Evolutionary conservation across 805 yeast genomes (phyloP), one percentile per base, ranked within the genome.

Genomic region (Debaryomyces castellii): DNA sequence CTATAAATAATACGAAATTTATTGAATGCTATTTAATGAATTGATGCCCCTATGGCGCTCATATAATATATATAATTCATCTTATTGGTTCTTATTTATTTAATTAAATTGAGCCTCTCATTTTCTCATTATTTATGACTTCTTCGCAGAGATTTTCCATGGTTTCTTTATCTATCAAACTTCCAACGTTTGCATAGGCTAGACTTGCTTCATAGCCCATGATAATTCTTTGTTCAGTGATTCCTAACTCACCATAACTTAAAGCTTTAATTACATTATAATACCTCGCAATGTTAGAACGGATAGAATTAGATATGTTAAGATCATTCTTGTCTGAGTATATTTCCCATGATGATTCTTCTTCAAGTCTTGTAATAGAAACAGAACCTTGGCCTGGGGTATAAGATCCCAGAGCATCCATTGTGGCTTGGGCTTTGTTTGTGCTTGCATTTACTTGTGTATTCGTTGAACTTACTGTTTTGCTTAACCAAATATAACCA

Each of bases 301-400:
- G 80, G 14, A 81, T 74, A 14, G 78, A 71, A 23, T 74, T 66
- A 5, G 87, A 70, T 17, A 94, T 83, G n/a, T 66, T 57, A 17
- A 69, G 67, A 51, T 89, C 96, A 61, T 94, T 95, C 48, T 79
- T 78, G 66, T 95, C 98, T 43, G 92, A 83, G 69, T 94, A 94
- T 34, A 94, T 92, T 61, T 91, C 96, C 94, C 95, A 85, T 1
- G 97, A 86, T 23, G 95, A 85, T 59, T 91, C 97, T 63, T 88
- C 94, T 62, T 91, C 97, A 40, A 94, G 69, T 54, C 96, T 77
- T 10, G 97, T 90, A 43, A 92, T 87, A 2, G 88, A 74, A 7
- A 81, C 81, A 9, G 84, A 73, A 0, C 81, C 86, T 44, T 74
- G 71, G 8, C 87, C 87, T 5, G 82, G 78, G 4, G 68, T 67